A percentile compares a stretch with the other conserved stretches of the same genome.
Evolutionary conservation across 2,329 filamentous ascomycete genomes (phyloP).

Genomic region (Fusarium verticillioides): DNA sequence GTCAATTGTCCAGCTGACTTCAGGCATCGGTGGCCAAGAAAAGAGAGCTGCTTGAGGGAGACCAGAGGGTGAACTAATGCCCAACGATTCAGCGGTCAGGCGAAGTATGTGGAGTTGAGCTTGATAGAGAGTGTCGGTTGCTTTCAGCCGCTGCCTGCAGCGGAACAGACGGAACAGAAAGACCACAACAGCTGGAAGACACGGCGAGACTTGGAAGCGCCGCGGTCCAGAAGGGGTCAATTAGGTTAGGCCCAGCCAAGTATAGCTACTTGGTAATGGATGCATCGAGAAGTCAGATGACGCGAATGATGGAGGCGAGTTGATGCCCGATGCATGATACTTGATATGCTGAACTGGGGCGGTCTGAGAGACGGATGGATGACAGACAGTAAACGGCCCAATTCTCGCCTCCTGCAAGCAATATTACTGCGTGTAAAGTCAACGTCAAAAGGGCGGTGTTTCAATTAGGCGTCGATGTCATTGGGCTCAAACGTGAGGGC

Average conservation of each 20-base stretch:
- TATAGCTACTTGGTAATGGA: conserved; percentile 2
- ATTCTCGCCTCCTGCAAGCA: not conserved
- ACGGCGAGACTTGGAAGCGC: not conserved
- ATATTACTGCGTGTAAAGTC: not conserved
- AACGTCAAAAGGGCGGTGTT: conserved; percentile 11
- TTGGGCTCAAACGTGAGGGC: conserved; percentile 18
- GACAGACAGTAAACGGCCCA: not conserved
- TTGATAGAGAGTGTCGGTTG: conserved; percentile 16
- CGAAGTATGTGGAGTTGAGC: conserved; percentile 20
- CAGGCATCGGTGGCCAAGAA: conserved; percentile 7
- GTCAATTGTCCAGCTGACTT: conserved; percentile 3
- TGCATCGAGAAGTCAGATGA: conserved; percentile 8
- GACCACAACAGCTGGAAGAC: not conserved
- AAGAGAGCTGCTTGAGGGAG: not conserved
- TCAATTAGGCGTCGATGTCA: conserved; percentile 27
- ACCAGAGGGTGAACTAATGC: conserved; percentile 5
- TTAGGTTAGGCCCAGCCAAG: not conserved
- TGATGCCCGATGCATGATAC: conserved; percentile 29
- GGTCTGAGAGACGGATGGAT: not conserved
- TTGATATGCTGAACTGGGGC: conserved; percentile 6
- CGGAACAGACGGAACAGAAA: conserved; percentile 18
- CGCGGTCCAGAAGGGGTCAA: not conserved
- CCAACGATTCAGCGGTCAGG: conserved; percentile 18
- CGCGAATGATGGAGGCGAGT: conserved; percentile 9
- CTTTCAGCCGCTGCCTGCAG: conserved; percentile 10